Evolutionary conservation across 2,329 filamentous ascomycete species (phyloP), one percentile per base, ranked within the genome.

Genomic region (Ceratocystis cubensis): DNA sequence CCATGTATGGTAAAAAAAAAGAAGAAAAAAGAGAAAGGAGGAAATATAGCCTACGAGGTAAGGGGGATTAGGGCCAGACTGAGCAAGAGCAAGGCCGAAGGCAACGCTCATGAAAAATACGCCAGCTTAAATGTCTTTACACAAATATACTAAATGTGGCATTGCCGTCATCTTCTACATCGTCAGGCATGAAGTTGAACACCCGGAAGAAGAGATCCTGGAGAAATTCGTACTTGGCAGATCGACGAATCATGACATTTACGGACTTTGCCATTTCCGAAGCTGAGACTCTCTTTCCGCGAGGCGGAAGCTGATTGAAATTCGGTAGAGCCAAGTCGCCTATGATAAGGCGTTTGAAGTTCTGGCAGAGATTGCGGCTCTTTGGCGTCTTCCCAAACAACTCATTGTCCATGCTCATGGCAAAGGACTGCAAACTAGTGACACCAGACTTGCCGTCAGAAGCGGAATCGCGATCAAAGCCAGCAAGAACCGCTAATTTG

Each of bases 401-500:
- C 20, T 88, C 89, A 0, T 84, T 80, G 0, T 89, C 88, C 3
- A 96, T 79, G 10, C 82, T 80, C 72, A 91, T 88, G 62, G 93
- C 86, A 72, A 94, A 96, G 1, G 82, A 80, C 33, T 90, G 87
- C 1, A 96, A 77, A 0, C 82, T 82, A 13, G 78, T 76, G 2
- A 79, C 78, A 70, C 75, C 80, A 62, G 75, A 75, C 70, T 76
- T 79, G 6, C 75, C 74, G 7, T 78, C 75, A 10, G 75, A 72
- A 13, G 79, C 77, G 1, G 77, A 73, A 22, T 84, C 81, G 7
- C 89, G 87, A 68, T 84, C 82, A 76, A 88, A 96, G 10, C 91
- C 91, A 2, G 88, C 83, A 72, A 93, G 92, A 78, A 93, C 86
- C 28, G 91, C 92, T 0, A 92, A 91, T 73, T 91, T 91, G 50